phyloP scores from a whole-genome alignment of 768 basidiomycete species.

The Leccinum pellstonianum region DNA sequence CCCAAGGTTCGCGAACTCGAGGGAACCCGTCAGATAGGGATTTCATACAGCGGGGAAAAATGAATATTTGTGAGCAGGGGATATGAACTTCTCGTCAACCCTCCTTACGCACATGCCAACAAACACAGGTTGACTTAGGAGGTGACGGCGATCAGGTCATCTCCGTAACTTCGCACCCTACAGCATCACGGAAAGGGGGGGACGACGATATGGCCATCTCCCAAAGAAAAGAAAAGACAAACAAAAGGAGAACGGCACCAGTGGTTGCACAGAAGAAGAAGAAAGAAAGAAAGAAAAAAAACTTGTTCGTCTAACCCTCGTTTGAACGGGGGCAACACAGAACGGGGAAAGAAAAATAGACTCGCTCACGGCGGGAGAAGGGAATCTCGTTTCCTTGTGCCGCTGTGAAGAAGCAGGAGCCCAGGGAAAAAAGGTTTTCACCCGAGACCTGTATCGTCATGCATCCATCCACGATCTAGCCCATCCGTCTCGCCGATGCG shows the following conservation, averaged over 20 bases:
- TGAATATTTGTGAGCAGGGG: constrained; percentile 5
- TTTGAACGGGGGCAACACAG: constrained; percentile 11
- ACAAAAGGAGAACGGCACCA: not conserved
- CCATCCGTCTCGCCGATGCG: constrained; percentile 13
- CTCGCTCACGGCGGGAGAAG: constrained; percentile 7
- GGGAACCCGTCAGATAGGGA: constrained; percentile 2
- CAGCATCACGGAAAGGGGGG: constrained; percentile 18
- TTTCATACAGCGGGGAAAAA: constrained; percentile 6
- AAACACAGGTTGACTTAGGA: constrained; percentile 22
- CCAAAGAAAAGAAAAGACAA: not conserved
- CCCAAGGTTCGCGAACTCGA: not conserved
- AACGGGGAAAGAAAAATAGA: not conserved
- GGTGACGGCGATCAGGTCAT: constrained; percentile 31
- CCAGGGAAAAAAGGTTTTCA: constrained; percentile 3
- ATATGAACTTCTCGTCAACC: constrained; percentile 14
- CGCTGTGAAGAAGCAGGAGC: constrained; percentile 5
- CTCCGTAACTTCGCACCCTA: constrained; percentile 30
- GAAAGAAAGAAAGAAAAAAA: not conserved
- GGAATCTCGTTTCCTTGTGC: constrained; percentile 3
- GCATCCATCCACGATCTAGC: constrained; percentile 3
- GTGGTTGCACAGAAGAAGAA: not conserved
- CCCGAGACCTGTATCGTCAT: not conserved
- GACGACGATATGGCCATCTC: not conserved
- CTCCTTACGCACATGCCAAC: constrained; percentile 12
- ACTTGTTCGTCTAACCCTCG: not conserved